phyloP scores from a whole-genome alignment of 495 filamentous ascomycete genomes.

The Platismatia glauca region DNA sequence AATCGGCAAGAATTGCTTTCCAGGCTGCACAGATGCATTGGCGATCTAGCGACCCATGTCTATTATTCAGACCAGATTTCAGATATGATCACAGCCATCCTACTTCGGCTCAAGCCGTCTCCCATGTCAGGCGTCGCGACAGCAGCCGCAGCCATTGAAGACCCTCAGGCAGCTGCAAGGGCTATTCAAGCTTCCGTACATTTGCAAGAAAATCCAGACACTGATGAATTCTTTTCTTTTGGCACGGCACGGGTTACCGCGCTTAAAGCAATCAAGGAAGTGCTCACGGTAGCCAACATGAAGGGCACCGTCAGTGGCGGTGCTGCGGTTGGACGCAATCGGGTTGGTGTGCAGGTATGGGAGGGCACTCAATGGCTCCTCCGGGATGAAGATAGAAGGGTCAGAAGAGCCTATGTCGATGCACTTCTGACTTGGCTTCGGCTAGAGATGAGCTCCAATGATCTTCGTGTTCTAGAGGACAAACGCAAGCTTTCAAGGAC shows the following conservation, averaged over 20 bases:
- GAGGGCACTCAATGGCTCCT: slow-evolving; percentile 87
- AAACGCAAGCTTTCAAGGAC: slow-evolving; percentile 23
- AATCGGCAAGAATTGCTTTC: slow-evolving; percentile 47
- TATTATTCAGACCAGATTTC: slow-evolving; percentile 92
- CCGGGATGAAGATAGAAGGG: slow-evolving; percentile 62
- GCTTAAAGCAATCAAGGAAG: slow-evolving; percentile 69
- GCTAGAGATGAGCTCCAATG: slow-evolving; percentile 62
- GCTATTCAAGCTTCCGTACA: slow-evolving; percentile 35
- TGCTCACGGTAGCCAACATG: slow-evolving; percentile 69
- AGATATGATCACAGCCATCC: slow-evolving; percentile 77
- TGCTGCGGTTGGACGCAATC: slow-evolving; percentile 57
- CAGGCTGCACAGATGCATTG: slow-evolving; percentile 67
- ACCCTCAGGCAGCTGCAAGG: slow-evolving; percentile 28
- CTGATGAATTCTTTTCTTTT: slow-evolving; percentile 63
- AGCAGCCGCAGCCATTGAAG: slow-evolving; percentile 36
- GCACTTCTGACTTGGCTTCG: slow-evolving; percentile 74
- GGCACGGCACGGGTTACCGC: slow-evolving; percentile 65
- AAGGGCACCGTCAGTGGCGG: slow-evolving; percentile 49
- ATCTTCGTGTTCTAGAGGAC: slow-evolving; percentile 51
- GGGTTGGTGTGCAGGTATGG: slow-evolving; percentile 71
- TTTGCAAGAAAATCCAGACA: slow-evolving; percentile 35
- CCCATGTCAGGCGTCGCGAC: slow-evolving; percentile 33
- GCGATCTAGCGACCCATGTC: slow-evolving; percentile 79
- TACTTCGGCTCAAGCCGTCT: slow-evolving; percentile 64
- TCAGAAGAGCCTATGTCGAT: slow-evolving; percentile 75